Base-by-base conservation (phyloP, 202 grass and related monocot genomes). In the Bolboschoenoplectus hybrid region DNA sequence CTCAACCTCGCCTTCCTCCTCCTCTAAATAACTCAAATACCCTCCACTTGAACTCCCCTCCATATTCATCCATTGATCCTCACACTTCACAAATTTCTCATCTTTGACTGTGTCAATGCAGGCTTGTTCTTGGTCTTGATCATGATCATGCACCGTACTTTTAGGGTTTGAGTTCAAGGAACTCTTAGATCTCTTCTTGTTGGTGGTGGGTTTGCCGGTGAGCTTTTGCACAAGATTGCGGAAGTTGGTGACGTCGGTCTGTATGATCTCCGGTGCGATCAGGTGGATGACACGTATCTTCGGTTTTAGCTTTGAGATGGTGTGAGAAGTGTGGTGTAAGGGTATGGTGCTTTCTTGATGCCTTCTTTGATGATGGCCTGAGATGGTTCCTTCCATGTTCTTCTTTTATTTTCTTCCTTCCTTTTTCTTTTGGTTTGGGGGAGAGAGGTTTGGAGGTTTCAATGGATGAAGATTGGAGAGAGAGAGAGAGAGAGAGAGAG, bases 161-260 rank as follows among this genome's bases (percentile, higher is more conserved):
- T 80, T 76, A 10, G n/a, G 56, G 14, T 69, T 57, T 68, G 40
- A 3, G 5, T 75, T 47, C 1, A 14, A 0, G 7, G 13, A 66
- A 35, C 39, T 38, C 52, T 77, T 85, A 17, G 69, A 86, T 86
- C 44, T 66, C 70, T 55, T 81, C 50, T 66, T 74, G 4, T 47
- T 19, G 63, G 41, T 41, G 17, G 52, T 68, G 7, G 71, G 84
- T 69, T 92, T 94, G 32, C 92, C 94, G 60, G 94, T 97, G 84
- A 97, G 94, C 35, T 88, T 89, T 89, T 97, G 94, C 81, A 97
- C 94, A 45, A 97, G 90, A 55, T 88, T 87, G 34, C 90, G 92
- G 82, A 97, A 97, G 85, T 90, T 92, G n/a, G 86, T 89, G 85
- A 87, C 89, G 60, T 97, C 94, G 70, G 87, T 94, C 82, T 97